Evolutionary conservation across 2,329 filamentous ascomycete species (phyloP), one percentile per base, ranked within the genome.

Genomic region (Monilinia vaccinii-corymbosi): DNA sequence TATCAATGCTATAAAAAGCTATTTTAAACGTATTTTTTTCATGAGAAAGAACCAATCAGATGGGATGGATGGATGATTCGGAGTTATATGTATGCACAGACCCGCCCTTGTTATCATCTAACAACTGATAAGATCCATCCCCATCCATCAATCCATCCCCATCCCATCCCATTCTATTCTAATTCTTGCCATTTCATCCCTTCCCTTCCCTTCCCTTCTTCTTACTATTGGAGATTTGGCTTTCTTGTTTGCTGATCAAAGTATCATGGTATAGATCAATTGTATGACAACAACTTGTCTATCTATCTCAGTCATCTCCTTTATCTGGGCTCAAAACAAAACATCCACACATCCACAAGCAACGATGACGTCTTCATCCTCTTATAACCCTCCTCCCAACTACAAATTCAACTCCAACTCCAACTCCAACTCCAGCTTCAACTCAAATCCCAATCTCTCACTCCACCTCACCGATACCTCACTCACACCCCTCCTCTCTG

Each of bases 401-500:
- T 10, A 11, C 34, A 36, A 36, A 34, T 45, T 60, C 25, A 61
- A 62, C 23, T 28, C 32, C 32, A 21, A 11, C 42, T 13, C 52
- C 18, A 44, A 53, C 42, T 44, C 61, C 28, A 60, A 62, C 23
- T 23, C 45, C 32, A 23, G 3, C 32, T 21, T 42, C n/a, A 36
- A 53, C 36, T 4, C 61, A 18, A 58, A 31, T 40, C 50, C 61
- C 28, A 61, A 63, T n/a, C 63, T 69, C n/a, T 61, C 63, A 40
- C 61, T 67, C 36, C 64, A 70, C 58, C 78, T 85, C 61, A 77
- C 80, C 65, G 82, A 85, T 75, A 73, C 77, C 61, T 73, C 78
- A 62, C 77, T 82, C 64, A 81, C 79, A 5, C 81, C 82, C 36
- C 77, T 86, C 64, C 77, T 85, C 68, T 77, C 79, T 60, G 66